These are phyloP conservation scores for Suillus hirtellus DNA, from an alignment of 768 basidiomycete species.

Conservation along the genomic window DNA sequence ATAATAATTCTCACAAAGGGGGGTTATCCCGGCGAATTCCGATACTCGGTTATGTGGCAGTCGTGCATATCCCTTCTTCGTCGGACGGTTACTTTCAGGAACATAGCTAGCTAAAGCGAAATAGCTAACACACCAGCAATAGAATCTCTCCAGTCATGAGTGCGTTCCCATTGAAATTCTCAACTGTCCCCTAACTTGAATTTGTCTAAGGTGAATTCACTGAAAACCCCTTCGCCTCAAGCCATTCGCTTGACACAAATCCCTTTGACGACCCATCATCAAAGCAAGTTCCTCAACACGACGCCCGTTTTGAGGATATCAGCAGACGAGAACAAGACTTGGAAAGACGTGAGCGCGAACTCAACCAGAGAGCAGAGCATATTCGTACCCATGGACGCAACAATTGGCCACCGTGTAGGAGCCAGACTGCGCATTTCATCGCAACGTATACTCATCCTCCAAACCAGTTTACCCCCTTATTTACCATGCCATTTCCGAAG, in stretches of 20 bases:
- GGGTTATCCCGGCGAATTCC: background rate
- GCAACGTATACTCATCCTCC: slow-evolving; percentile 23
- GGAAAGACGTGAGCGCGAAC: slow-evolving; percentile 73
- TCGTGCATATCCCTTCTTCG: background rate
- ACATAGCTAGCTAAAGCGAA: background rate
- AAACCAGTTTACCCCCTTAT: slow-evolving; percentile 85
- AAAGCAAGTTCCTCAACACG: slow-evolving; percentile 37
- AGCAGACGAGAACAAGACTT: slow-evolving; percentile 80
- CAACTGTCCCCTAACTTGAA: slow-evolving; percentile 6
- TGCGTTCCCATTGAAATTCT: slow-evolving; percentile 13
- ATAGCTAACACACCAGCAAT: slow-evolving; percentile 2
- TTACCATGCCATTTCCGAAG: slow-evolving; percentile 89
- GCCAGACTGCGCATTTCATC: slow-evolving; percentile 16
- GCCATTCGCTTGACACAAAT: slow-evolving; percentile 82
- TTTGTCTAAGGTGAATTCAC: slow-evolving; percentile 31
- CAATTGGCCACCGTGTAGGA: slow-evolving; percentile 91
- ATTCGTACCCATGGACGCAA: slow-evolving; percentile 77
- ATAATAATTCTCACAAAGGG: background rate
- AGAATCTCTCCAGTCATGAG: slow-evolving; percentile 22
- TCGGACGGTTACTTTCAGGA: background rate
- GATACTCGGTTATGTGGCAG: background rate
- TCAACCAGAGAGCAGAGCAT: slow-evolving; percentile 66
- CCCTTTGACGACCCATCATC: slow-evolving; percentile 86
- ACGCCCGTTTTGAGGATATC: slow-evolving; percentile 60
- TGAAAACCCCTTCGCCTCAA: slow-evolving; percentile 84